Conservation (phyloP, 2,329 filamentous ascomycete species). For the Botrytis aclada region DNA sequence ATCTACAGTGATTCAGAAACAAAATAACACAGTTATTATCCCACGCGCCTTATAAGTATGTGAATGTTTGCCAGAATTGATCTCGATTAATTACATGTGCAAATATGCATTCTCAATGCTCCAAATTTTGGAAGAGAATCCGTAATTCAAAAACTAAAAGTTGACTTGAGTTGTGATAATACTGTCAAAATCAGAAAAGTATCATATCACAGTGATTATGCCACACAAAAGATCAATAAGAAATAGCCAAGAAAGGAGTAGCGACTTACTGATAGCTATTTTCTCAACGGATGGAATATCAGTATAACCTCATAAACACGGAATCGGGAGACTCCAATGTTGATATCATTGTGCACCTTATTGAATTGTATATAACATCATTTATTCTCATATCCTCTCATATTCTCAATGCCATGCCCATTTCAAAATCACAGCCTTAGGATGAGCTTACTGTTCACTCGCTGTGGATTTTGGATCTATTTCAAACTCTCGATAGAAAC, state of each 20-base stretch:
- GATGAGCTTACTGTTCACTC: neutral
- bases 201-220: neutral
- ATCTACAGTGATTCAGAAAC: neutral
- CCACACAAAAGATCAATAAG: neutral
- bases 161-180: fast-evolving
- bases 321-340: no score
- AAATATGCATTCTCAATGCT: neutral
- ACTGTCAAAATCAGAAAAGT: neutral
- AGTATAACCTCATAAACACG: no score
- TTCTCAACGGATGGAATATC: neutral
- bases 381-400: neutral
- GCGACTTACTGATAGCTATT: neutral
- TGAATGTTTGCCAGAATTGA: neutral
- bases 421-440: neutral
- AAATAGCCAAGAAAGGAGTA: neutral
- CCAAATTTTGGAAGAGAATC: neutral
- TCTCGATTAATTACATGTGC: neutral
- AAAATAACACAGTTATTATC: neutral
- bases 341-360: neutral
- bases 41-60: neutral
- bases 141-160: fast-evolving
- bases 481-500: neutral
- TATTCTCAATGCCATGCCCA: fast-evolving
- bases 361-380: neutral
- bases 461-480: neutral